phyloP scores from a whole-genome alignment of 306 rosid genomes.

The Quercus robur region DNA sequence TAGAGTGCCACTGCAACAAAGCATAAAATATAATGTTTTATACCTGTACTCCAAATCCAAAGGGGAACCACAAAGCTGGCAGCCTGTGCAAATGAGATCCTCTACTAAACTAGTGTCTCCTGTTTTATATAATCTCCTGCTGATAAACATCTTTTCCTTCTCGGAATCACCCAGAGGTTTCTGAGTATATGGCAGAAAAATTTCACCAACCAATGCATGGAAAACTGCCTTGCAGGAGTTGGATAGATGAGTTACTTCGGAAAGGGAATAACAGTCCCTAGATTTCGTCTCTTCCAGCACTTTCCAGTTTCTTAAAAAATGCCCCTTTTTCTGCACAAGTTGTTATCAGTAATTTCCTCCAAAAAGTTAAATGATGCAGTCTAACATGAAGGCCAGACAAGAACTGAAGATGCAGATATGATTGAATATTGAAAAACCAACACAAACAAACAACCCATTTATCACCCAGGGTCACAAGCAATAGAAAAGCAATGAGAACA shows the following conservation, averaged over 20 bases:
- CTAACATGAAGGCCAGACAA: background rate
- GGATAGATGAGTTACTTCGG: constrained; percentile 41
- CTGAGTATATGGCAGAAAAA: constrained; percentile 28
- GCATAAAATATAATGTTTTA: background rate
- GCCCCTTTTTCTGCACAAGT: constrained; percentile 23
- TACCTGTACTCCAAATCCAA: constrained; percentile 46
- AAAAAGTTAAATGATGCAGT: background rate
- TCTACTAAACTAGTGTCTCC: constrained; percentile 43
- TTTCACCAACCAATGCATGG: constrained; percentile 68
- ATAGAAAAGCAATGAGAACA: background rate
- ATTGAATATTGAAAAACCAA: background rate
- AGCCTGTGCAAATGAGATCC: constrained; percentile 77
- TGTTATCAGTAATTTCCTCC: constrained; percentile 8
- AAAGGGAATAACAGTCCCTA: constrained; percentile 43
- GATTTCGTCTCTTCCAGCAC: constrained; percentile 45
- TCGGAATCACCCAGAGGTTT: constrained; percentile 25
- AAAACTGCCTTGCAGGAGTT: constrained; percentile 51
- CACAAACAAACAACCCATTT: background rate
- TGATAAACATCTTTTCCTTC: constrained; percentile 57
- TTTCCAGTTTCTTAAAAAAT: constrained; percentile 58
- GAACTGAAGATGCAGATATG: background rate
- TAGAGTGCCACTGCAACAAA: constrained; percentile 3
- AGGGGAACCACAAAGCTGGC: constrained; percentile 75
- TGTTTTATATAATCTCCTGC: constrained; percentile 44
- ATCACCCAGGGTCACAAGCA: background rate